Base-by-base conservation (phyloP, 257 asterid genomes). In the Dorcoceras hygrometricum region DNA sequence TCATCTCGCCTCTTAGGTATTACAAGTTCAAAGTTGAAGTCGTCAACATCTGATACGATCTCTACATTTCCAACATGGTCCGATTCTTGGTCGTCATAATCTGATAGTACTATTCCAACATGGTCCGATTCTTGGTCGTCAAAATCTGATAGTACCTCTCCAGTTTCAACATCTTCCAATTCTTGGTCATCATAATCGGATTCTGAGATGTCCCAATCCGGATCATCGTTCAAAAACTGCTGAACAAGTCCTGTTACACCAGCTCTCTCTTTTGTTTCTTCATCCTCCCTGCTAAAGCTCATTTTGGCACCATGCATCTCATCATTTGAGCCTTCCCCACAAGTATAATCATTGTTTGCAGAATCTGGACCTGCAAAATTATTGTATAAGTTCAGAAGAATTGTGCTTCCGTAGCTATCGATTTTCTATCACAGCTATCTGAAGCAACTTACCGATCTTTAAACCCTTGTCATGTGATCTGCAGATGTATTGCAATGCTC, bases 401-500 rank as follows among this genome's bases (percentile, higher is more conserved):
- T 36, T 39, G 25, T 31, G 24, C 62, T 29, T 65, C 28, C 75
- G 57, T 39, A 65, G 23, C 63, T 63, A 31, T 55, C 62, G 26
- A 50, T 60, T 62, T 53, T 51, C 29, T 16, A 20, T 61, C 39
- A 59, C 29, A 10, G 56, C 32, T 57, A 34, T 55, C 84, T 75
- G 66, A 29, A 57, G 73, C 43, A 65, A 18, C 16, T 46, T 23
- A 19, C 59, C 71, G 18, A 5, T 36, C 18, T 19, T 12, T 53
- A 53, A 26, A 63, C 64, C 62, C 19, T 76, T 74, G 24, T 74
- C 77, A 66, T 58, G 25, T 22, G 81, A 64, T 71, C 75, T 84
- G 70, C 84, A 79, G 3, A 83, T 29, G 71, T 81, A 79, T 23
- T 80, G 73, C 82, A 93, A 71, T 46, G 90, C 87, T 60, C 77